A percentile compares a stretch with the other conserved stretches of the same genome.
Conservation (phyloP, 257 asterid species). For the Salvia rosmarinus region DNA sequence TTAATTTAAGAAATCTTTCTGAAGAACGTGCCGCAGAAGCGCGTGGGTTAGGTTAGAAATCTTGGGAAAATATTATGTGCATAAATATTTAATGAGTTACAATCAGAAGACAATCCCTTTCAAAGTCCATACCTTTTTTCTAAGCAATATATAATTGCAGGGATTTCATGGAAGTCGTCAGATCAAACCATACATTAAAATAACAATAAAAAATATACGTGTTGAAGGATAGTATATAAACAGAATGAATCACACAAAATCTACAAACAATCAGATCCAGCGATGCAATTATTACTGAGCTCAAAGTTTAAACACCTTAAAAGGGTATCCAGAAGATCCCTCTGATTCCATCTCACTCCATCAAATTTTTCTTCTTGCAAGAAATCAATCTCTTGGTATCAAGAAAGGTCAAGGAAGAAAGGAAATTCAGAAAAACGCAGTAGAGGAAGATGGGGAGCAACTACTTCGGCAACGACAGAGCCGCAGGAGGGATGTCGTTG, state of each 20-base stretch:
- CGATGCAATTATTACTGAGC: slow-evolving; percentile 73
- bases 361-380: slow-evolving; percentile 18
- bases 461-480: slow-evolving; percentile 65
- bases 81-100: slow-evolving; percentile 38
- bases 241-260: slow-evolving; percentile 61
- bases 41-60: slow-evolving; percentile 47
- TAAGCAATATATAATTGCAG: slow-evolving; percentile 38
- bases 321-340: slow-evolving; percentile 57
- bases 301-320: slow-evolving; percentile 66
- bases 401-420: neutral
- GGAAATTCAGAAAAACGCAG: neutral
- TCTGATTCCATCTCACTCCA: slow-evolving; percentile 36
- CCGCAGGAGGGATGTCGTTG: slow-evolving; percentile 34
- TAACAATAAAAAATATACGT: neutral
- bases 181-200: slow-evolving; percentile 30
- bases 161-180: slow-evolving; percentile 49
- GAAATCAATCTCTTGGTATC: neutral
- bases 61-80: slow-evolving; percentile 10
- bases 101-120: slow-evolving; percentile 58
- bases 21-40: slow-evolving; percentile 37
- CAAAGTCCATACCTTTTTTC: slow-evolving; percentile 39
- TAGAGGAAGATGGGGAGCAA: slow-evolving; percentile 60
- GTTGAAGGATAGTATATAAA: slow-evolving; percentile 46
- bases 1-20: neutral
- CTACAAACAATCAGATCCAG: slow-evolving; percentile 84